Evolutionary conservation across 306 rosid genomes (phyloP).

Genomic region (Casuarina cunninghamiana): DNA sequence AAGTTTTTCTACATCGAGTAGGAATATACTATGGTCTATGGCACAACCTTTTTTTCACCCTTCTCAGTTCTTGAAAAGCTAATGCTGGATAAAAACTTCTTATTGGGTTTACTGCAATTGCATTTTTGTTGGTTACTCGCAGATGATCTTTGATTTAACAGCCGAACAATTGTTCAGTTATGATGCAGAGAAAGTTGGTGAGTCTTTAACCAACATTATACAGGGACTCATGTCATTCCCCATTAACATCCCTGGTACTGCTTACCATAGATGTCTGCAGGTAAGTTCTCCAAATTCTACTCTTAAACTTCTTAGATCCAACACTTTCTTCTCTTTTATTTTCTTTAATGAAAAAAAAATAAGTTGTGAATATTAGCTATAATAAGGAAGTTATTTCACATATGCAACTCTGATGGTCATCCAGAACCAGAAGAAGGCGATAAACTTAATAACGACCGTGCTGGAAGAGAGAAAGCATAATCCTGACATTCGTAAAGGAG

Average conservation of each 20-base stretch:
- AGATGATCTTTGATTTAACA: conserved; percentile 9
- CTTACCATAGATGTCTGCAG: conserved; percentile 33
- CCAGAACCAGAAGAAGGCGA: conserved; percentile 30
- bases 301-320: background rate
- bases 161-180: background rate
- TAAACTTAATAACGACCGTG: conserved; percentile 26
- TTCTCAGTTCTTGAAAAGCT: background rate
- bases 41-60: too few species aligned
- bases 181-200: background rate
- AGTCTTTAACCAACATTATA: conserved; percentile 14
- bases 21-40: too few species aligned
- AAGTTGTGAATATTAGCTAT: too few species aligned
- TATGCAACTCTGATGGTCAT: background rate
- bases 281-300: background rate
- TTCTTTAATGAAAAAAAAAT: too few species aligned
- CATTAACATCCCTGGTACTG: conserved; percentile 43
- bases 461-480: conserved; percentile 30
- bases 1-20: too few species aligned
- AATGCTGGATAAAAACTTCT: background rate
- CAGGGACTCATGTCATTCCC: conserved; percentile 44
- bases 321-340: too few species aligned
- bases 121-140: background rate
- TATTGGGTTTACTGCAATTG: background rate
- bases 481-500: conserved; percentile 15
- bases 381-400: background rate